Conservation (phyloP, 768 basidiomycete genomes). For the Floccularia luteovirens region DNA sequence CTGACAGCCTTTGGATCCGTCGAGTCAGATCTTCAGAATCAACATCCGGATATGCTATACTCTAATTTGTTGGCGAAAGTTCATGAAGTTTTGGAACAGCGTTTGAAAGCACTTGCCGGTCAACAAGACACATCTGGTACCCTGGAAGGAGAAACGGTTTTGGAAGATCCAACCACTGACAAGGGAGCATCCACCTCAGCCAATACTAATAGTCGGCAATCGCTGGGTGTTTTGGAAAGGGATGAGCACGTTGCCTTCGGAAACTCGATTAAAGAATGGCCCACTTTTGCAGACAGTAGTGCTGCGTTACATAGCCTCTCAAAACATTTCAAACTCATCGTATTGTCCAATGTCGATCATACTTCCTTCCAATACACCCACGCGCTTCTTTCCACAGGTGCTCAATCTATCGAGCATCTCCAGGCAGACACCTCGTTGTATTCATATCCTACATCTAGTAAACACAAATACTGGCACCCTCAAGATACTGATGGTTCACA, state of each 20-base stretch:
- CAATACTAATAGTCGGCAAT: conserved; percentile 3
- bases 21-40: conserved; percentile 50
- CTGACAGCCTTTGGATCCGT: conserved; percentile 42
- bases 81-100: conserved; percentile 27
- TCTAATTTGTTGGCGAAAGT: conserved; percentile 49
- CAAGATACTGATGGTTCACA: conserved; percentile 29
- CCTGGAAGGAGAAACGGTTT: conserved; percentile 10
- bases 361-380: conserved; percentile 56
- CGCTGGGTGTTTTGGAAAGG: not conserved
- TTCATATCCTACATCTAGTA: conserved; percentile 23
- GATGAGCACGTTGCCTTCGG: conserved; percentile 45
- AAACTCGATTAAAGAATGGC: conserved; percentile 53
- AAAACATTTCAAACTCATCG: conserved; percentile 58
- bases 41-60: conserved; percentile 54
- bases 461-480: conserved; percentile 33
- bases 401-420: conserved; percentile 13
- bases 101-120: conserved; percentile 22
- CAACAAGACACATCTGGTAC: conserved; percentile 8
- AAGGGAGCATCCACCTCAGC: conserved; percentile 11
- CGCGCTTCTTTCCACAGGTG: conserved; percentile 38
- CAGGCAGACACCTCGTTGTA: conserved; percentile 16
- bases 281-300: conserved; percentile 59
- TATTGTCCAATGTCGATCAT: conserved; percentile 72
- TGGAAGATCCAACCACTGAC: conserved; percentile 6
- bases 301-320: conserved; percentile 53